Evolutionary conservation across 1,284 basidiomycete genomes (phyloP).

Genomic region (Cutaneotrichosporon sp.): DNA sequence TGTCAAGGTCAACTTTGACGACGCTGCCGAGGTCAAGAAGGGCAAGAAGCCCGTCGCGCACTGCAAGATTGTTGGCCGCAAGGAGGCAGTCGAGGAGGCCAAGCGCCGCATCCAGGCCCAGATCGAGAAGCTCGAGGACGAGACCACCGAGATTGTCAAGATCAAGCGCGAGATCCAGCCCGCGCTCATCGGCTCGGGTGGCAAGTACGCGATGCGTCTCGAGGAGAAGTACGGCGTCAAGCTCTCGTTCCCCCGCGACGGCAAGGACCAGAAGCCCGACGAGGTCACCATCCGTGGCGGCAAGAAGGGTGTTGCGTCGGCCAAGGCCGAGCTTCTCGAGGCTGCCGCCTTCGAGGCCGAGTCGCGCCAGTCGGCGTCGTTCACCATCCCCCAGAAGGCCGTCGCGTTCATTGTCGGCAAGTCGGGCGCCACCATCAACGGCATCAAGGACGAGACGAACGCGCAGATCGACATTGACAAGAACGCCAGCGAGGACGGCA

Average conservation of each 20-base stretch:
- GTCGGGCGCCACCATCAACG: constrained; percentile 85
- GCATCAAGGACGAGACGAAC: constrained; percentile 90
- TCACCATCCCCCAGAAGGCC: constrained; percentile 80
- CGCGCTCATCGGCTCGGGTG: constrained; percentile 88
- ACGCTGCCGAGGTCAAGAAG: constrained; percentile 72
- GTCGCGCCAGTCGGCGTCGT: constrained; percentile 71
- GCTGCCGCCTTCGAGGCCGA: constrained; percentile 95
- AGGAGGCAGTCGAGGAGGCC: constrained; percentile 96
- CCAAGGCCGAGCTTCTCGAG: constrained; percentile 85
- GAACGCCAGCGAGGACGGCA: constrained; percentile 58
- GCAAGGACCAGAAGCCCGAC: constrained; percentile 66
- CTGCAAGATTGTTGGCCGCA: constrained; percentile 85
- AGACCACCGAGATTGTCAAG: constrained; percentile 82
- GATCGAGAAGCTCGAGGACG: constrained; percentile 89
- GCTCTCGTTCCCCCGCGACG: constrained; percentile 87
- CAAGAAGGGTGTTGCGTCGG: constrained; percentile 88
- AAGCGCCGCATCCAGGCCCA: constrained; percentile 84
- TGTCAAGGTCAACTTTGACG: constrained; percentile 88
- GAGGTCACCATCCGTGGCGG: constrained; percentile 94
- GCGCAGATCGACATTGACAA: constrained; percentile 93
- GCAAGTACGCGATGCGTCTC: constrained; percentile 92
- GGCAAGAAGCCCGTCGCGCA: constrained; percentile 57
- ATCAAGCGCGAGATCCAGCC: constrained; percentile 89
- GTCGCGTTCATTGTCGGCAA: constrained; percentile 91
- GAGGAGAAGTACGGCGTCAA: constrained; percentile 93